Percentiles rank a stretch among this genome's conserved stretches.
Evolutionary conservation across 345 rosid genomes (phyloP).

Genomic region (Brassica incana): DNA sequence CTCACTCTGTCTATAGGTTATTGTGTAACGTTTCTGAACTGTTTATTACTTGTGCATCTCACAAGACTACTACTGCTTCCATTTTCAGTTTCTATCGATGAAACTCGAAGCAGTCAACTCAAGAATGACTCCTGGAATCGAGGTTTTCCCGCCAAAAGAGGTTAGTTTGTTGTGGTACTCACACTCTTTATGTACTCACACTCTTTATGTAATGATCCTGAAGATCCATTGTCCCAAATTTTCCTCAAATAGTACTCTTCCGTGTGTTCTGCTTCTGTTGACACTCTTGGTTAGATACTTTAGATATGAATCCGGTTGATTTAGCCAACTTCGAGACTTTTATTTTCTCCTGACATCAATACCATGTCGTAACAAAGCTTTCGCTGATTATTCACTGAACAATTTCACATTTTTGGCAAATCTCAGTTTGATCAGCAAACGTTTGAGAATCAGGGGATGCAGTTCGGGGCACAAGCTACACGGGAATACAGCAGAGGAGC

Average conservation of each 20-base stretch:
- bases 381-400: not conserved
- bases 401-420: not conserved
- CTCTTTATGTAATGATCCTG: not conserved
- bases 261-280: not conserved
- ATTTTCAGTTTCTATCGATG: conserved; percentile 83
- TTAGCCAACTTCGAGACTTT: not conserved
- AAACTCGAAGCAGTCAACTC: conserved; percentile 89
- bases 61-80: not conserved
- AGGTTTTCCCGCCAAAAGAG: conserved; percentile 74
- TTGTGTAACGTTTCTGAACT: not conserved
- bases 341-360: not conserved
- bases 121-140: conserved; percentile 61
- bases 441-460: conserved; percentile 55
- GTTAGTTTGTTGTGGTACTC: conserved; percentile 35
- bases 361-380: not conserved
- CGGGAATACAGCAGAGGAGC: conserved; percentile 62
- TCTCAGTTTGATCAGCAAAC: conserved; percentile 70
- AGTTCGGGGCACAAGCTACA: conserved; percentile 62
- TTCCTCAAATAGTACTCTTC: not conserved
- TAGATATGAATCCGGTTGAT: not conserved
- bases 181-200: not conserved
- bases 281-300: not conserved
- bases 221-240: not conserved
- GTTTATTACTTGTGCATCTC: not conserved
- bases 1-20: not conserved